Evolutionary conservation across 176 grass and related monocot genomes (phyloP).

Genomic region (Carex scoparia): DNA sequence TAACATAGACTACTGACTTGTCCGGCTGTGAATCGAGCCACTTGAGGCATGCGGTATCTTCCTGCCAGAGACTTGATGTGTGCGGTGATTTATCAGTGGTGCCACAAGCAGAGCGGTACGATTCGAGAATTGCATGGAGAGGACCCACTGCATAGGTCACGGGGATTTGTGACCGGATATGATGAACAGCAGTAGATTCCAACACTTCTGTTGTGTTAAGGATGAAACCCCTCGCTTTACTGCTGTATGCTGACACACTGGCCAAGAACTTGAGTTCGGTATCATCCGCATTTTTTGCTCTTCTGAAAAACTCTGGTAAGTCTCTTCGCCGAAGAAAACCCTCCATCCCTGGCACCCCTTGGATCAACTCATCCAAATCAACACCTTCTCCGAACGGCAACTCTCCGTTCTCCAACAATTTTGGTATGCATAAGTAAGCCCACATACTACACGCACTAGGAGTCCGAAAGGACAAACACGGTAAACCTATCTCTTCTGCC

Average conservation of each 20-base stretch:
- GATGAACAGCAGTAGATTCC: slow-evolving; percentile 15
- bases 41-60: slow-evolving; percentile 29
- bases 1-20: slow-evolving; percentile 52
- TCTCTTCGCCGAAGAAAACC: slow-evolving; percentile 27
- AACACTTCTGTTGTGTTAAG: slow-evolving; percentile 42
- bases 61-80: slow-evolving; percentile 32
- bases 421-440: slow-evolving; percentile 34
- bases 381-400: neutral
- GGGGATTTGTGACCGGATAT: slow-evolving; percentile 12
- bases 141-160: slow-evolving; percentile 38
- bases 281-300: neutral
- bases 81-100: neutral
- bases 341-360: slow-evolving; percentile 31
- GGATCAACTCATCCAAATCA: slow-evolving; percentile 2
- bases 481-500: slow-evolving; percentile 41
- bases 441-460: slow-evolving; percentile 21
- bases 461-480: slow-evolving; percentile 40
- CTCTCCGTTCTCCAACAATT: slow-evolving; percentile 7
- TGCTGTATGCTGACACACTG: neutral
- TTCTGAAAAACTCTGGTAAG: slow-evolving; percentile 21
- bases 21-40: slow-evolving; percentile 48
- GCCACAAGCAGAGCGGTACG: neutral
- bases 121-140: slow-evolving; percentile 27
- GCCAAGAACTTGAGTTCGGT: neutral
- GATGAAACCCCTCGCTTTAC: slow-evolving; percentile 23